Conservation (phyloP, 345 rosid species). For the Mercurialis annua region DNA sequence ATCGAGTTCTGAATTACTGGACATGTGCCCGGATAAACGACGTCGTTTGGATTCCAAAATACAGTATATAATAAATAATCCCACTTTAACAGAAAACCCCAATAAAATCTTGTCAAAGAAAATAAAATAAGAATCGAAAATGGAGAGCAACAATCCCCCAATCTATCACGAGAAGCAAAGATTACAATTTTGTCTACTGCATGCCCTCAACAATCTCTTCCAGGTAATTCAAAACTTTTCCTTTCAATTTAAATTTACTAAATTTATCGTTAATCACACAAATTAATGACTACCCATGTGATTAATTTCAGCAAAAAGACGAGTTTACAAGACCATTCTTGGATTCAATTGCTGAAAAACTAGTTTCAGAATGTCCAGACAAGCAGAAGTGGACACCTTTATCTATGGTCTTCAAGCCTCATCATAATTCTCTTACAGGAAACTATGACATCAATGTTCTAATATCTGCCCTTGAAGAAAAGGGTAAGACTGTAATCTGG, state of each 20-base stretch:
- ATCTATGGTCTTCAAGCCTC: constrained; percentile 71
- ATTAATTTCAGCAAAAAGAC: constrained; percentile 48
- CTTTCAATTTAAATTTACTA: background rate
- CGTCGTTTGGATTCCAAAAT: no score
- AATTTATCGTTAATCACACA: background rate
- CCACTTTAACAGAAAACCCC: no score
- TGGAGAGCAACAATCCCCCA: constrained; percentile 37
- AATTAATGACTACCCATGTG: background rate
- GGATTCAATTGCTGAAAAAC: constrained; percentile 58
- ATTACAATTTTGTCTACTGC: constrained; percentile 78
- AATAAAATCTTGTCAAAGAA: no score
- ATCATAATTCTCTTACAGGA: constrained; percentile 71
- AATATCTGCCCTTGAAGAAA: constrained; percentile 63
- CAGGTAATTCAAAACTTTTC: constrained; percentile 44
- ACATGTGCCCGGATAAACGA: no score
- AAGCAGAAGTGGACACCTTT: constrained; percentile 63
- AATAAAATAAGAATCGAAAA: constrained; percentile 3
- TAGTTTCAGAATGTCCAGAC: constrained; percentile 55
- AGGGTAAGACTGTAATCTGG: constrained; percentile 66
- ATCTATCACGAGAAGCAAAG: constrained; percentile 83
- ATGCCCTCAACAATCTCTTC: constrained; percentile 87
- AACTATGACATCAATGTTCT: constrained; percentile 86
- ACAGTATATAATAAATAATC: no score
- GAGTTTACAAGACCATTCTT: constrained; percentile 61
- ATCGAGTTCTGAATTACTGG: no score